Percentiles rank a stretch among this genome's conserved stretches.
These are phyloP conservation scores for Trichosporon coremiiforme DNA, from an alignment of 1,284 basidiomycete species.

Conservation along the genomic window DNA sequence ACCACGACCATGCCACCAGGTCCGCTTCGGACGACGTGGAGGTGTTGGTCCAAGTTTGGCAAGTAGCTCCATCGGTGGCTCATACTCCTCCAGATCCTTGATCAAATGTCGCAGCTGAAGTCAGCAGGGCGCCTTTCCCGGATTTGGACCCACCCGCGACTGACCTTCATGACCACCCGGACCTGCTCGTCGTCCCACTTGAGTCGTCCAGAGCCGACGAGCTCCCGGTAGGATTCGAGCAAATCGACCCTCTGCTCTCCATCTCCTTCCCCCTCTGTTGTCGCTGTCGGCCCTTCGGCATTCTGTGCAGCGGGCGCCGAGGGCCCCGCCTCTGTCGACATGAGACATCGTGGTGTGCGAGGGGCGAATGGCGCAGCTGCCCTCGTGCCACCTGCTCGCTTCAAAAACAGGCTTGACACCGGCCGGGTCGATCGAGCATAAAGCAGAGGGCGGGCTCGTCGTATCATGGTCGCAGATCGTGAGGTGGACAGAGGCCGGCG, in stretches of 20 bases:
- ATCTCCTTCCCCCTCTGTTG: neutral
- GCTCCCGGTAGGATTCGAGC: constrained; percentile 60
- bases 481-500: constrained; percentile 1
- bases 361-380: neutral
- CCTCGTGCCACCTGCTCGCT: no score
- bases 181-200: constrained; percentile 68
- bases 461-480: constrained; percentile 3
- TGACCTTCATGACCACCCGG: constrained; percentile 65
- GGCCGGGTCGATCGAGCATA: neutral
- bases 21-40: constrained; percentile 32
- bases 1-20: constrained; percentile 15
- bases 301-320: neutral
- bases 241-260: constrained; percentile 52
- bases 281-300: neutral
- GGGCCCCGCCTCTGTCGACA: neutral
- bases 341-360: neutral
- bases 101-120: constrained; percentile 51
- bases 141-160: constrained; percentile 29
- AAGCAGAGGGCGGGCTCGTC: neutral
- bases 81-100: constrained; percentile 46
- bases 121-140: neutral
- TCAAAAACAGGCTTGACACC: neutral
- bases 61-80: constrained; percentile 52
- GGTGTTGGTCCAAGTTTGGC: constrained; percentile 46
- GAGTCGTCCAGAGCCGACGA: constrained; percentile 62